A percentile compares a stretch with the other conserved stretches of the same genome.
These are phyloP conservation scores for Rhodotorula glutinis DNA, from an alignment of 1,284 basidiomycete species.

Conservation along the genomic window DNA sequence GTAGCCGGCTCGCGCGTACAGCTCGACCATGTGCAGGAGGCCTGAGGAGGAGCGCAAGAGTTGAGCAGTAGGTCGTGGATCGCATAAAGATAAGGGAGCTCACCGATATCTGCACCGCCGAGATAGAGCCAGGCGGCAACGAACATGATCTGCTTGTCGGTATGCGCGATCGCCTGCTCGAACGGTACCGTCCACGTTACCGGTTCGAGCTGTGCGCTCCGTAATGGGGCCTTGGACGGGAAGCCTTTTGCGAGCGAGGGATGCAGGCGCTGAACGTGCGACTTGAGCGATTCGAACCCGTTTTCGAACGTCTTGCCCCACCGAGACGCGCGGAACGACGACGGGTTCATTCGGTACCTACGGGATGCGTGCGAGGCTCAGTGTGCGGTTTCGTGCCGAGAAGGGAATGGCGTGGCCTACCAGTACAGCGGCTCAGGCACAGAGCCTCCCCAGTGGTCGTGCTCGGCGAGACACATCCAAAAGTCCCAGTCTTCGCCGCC, in stretches of 20 bases:
- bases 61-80: neutral
- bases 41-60: slow-evolving; percentile 5
- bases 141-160: slow-evolving; percentile 35
- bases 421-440: slow-evolving; percentile 37
- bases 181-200: slow-evolving; percentile 33
- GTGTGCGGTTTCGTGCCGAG: too few relatives aligned
- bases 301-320: slow-evolving; percentile 39
- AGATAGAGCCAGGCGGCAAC: slow-evolving; percentile 38
- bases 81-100: neutral
- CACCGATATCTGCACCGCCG: slow-evolving; percentile 37
- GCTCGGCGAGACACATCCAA: slow-evolving; percentile 40
- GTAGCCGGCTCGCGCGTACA: slow-evolving; percentile 35
- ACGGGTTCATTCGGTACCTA: slow-evolving; percentile 40
- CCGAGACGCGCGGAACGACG: slow-evolving; percentile 26
- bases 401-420: too few relatives aligned
- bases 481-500: slow-evolving; percentile 43
- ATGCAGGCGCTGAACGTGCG: slow-evolving; percentile 31
- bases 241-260: slow-evolving; percentile 16
- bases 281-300: slow-evolving; percentile 27
- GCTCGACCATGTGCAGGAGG: slow-evolving; percentile 36
- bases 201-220: slow-evolving; percentile 28
- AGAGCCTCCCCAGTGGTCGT: slow-evolving; percentile 38
- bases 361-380: too few relatives aligned
- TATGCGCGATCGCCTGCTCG: slow-evolving; percentile 17
- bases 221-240: slow-evolving; percentile 19